These are phyloP conservation scores for Cladophialophora exuberans DNA, from an alignment of 2,329 filamentous ascomycete genomes.

Conservation along the genomic window DNA sequence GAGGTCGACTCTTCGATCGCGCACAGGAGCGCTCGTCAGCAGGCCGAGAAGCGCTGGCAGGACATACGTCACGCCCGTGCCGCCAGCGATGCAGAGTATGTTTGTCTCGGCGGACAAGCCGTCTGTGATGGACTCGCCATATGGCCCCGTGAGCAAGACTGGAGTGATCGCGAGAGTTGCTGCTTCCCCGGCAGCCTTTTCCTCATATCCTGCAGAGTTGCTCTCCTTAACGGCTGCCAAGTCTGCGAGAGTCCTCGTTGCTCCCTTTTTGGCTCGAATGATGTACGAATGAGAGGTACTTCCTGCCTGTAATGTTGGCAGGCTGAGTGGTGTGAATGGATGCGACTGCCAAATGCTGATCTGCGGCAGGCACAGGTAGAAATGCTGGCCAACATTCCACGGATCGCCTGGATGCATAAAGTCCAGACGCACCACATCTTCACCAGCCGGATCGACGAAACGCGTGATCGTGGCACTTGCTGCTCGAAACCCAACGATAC, in stretches of 20 bases:
- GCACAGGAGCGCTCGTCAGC: conserved; percentile 29
- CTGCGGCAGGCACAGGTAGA: conserved; percentile 69
- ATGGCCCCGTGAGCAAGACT: conserved; percentile 66
- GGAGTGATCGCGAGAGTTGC: conserved; percentile 49
- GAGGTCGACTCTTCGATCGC: conserved; percentile 59
- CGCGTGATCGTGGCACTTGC: conserved; percentile 55
- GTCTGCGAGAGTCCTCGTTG: conserved; percentile 60
- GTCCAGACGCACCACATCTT: conserved; percentile 68
- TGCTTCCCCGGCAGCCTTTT: conserved; percentile 39
- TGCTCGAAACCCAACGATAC: conserved; percentile 58
- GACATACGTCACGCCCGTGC: conserved; percentile 62
- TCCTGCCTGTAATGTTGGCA: conserved; percentile 41
- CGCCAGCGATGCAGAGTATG: conserved; percentile 60
- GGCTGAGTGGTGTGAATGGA: conserved; percentile 67
- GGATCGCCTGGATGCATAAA: conserved; percentile 63
- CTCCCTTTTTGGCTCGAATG: conserved; percentile 50
- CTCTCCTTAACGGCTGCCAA: conserved; percentile 38
- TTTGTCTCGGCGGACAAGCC: conserved; percentile 40
- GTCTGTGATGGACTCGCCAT: conserved; percentile 48
- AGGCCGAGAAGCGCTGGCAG: conserved; percentile 55
- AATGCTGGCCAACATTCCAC: conserved; percentile 72
- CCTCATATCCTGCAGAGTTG: conserved; percentile 8
- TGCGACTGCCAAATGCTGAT: conserved; percentile 73
- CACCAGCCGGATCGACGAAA: conserved; percentile 61
- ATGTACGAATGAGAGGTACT: conserved; percentile 40